Conservation (phyloP, 495 filamentous ascomycete species). For the Evansstolkia leycettana region DNA sequence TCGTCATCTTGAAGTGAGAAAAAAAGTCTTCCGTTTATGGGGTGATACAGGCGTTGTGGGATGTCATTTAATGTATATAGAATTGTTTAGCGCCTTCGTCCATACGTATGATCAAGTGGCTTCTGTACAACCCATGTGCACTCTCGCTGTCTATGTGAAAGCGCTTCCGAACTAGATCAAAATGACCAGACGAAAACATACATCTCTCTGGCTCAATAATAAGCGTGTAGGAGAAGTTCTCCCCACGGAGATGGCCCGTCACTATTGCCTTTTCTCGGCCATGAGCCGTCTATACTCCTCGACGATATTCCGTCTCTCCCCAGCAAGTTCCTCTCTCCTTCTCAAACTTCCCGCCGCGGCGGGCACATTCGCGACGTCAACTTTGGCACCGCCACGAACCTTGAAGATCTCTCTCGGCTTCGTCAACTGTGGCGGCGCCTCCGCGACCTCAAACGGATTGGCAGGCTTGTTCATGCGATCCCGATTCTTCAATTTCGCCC, state of each 20-base stretch:
- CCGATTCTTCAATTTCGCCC: constrained; percentile 54
- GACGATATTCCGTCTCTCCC: constrained; percentile 61
- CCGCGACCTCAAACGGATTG: constrained; percentile 63
- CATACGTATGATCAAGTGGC: neutral
- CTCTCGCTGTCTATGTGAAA: no score
- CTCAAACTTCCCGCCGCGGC: constrained; percentile 67
- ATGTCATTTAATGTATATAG: neutral
- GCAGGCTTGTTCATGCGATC: constrained; percentile 39
- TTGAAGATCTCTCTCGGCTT: constrained; percentile 59
- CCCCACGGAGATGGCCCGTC: neutral
- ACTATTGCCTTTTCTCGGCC: constrained; percentile 43
- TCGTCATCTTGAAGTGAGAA: no score
- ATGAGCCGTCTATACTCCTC: constrained; percentile 75
- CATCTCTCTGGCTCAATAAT: no score
- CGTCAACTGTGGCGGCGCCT: constrained; percentile 68
- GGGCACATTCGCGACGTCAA: constrained; percentile 64
- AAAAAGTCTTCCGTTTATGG: neutral
- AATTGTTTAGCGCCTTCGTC: neutral
- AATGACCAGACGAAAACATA: no score
- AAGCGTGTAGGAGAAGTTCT: neutral
- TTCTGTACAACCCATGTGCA: no score
- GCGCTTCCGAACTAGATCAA: no score
- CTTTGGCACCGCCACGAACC: constrained; percentile 51
- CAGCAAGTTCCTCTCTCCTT: constrained; percentile 69
- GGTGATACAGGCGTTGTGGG: neutral